These are phyloP conservation scores for Trichaptum fuscoviolaceum DNA, from an alignment of 768 basidiomycete genomes.

Conservation along the genomic window DNA sequence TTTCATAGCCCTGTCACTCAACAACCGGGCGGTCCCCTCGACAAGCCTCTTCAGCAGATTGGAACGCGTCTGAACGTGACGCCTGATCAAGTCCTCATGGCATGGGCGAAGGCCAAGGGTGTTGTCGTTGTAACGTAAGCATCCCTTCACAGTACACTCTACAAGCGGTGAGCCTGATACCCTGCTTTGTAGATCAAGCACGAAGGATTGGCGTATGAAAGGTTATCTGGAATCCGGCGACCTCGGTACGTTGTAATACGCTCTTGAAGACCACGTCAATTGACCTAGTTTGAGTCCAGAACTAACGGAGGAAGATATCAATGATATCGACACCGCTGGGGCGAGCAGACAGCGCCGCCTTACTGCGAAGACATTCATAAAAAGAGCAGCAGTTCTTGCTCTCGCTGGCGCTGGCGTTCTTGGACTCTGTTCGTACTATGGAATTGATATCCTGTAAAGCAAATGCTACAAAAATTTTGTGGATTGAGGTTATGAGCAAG, in stretches of 20 bases:
- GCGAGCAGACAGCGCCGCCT: slow-evolving; percentile 29
- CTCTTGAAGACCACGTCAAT: too few species aligned
- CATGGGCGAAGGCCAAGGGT: slow-evolving; percentile 68
- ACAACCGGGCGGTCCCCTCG: slow-evolving; percentile 58
- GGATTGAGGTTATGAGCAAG: too few species aligned
- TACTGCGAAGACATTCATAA: slow-evolving; percentile 17
- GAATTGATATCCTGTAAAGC: background rate
- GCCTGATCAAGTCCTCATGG: slow-evolving; percentile 63
- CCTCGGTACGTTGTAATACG: slow-evolving; percentile 35
- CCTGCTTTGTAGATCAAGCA: slow-evolving; percentile 44
- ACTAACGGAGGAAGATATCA: slow-evolving; percentile 46
- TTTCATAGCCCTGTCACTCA: slow-evolving; percentile 50
- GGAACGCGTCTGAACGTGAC: slow-evolving; percentile 45
- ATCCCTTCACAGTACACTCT: slow-evolving; percentile 7
- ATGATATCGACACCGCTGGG: slow-evolving; percentile 54
- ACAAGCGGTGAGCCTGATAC: background rate
- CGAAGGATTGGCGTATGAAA: slow-evolving; percentile 58
- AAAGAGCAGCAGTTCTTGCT: slow-evolving; percentile 15
- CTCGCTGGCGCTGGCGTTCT: slow-evolving; percentile 15
- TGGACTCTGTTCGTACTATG: background rate
- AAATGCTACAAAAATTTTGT: background rate
- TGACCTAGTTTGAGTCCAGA: slow-evolving; percentile 25
- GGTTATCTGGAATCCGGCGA: slow-evolving; percentile 68
- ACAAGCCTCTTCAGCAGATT: slow-evolving; percentile 50
- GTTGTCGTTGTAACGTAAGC: slow-evolving; percentile 58